Conservation (phyloP, 176 grass and related monocot species). For the Ampelocalamus luodianensis region DNA sequence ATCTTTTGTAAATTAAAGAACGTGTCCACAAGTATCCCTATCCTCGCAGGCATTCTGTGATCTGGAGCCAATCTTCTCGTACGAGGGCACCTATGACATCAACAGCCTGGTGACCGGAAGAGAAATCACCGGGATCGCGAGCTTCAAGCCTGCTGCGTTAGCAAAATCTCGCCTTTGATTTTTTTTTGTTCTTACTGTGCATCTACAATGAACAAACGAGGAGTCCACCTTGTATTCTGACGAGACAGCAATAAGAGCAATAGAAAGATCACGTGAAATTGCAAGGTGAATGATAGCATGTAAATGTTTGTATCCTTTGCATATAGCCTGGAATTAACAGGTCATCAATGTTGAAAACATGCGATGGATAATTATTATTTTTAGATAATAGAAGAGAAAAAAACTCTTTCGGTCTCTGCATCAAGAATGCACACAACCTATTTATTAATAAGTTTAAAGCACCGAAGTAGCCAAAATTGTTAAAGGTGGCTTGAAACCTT, state of each 20-base stretch:
- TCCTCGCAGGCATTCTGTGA: conserved; percentile 74
- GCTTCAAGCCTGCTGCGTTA: conserved; percentile 67
- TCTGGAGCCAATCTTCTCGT: conserved; percentile 78
- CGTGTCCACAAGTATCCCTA: not conserved
- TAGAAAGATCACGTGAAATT: not conserved
- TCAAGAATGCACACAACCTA: no score
- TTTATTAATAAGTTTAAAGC: no score
- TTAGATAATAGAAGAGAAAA: no score
- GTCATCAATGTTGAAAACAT: not conserved
- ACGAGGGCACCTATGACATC: conserved; percentile 86
- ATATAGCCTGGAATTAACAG: not conserved
- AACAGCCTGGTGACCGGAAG: conserved; percentile 78
- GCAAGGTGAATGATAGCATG: not conserved
- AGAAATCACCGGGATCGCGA: conserved; percentile 79
- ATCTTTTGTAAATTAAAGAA: not conserved
- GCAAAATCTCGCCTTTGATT: conserved; percentile 60
- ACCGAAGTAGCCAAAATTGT: no score
- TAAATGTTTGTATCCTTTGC: not conserved
- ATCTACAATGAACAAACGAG: not conserved
- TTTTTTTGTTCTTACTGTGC: not conserved
- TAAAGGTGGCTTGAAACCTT: no score
- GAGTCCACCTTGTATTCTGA: not conserved
- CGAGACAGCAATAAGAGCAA: conserved; percentile 16
- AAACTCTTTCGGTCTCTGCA: no score
- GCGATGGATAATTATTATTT: not conserved